These are phyloP conservation scores for Sporothrix schenckii DNA, from an alignment of 2,329 filamentous ascomycete genomes.

Conservation along the genomic window DNA sequence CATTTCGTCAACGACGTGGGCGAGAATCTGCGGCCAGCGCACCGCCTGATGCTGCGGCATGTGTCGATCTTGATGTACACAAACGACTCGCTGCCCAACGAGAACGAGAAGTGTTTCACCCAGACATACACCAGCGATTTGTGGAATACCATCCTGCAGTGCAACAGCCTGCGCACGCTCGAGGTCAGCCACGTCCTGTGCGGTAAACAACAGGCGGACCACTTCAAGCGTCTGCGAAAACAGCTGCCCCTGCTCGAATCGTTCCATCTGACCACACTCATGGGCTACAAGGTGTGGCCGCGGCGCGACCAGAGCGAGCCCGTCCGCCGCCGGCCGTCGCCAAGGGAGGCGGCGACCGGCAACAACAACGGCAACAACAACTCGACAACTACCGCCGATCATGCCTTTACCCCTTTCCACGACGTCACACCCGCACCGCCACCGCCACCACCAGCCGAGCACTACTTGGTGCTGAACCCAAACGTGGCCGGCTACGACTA, in stretches of 20 bases:
- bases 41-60: conserved; percentile 34
- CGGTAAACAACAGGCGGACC: too few species aligned
- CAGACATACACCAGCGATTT: background rate
- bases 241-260: conserved; percentile 25
- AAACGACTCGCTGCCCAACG: background rate
- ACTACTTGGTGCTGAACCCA: conserved; percentile 19
- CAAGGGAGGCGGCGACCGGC: background rate
- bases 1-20: conserved; percentile 26
- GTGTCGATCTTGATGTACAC: conserved; percentile 30
- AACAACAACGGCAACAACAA: background rate
- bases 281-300: conserved; percentile 15
- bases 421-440: background rate
- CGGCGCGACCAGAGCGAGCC: conserved; percentile 23
- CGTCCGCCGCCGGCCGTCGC: background rate
- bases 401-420: background rate
- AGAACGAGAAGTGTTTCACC: background rate
- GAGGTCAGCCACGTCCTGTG: conserved; percentile 24
- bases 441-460: conserved; percentile 15
- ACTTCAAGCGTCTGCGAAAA: background rate
- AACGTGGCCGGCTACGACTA: background rate
- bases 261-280: conserved; percentile 22
- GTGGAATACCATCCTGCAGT: conserved; percentile 22
- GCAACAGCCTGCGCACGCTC: conserved; percentile 32
- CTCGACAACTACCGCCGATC: background rate
- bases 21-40: conserved; percentile 29